Conservation (phyloP, 768 basidiomycete genomes). For the Panellus pusillus region DNA sequence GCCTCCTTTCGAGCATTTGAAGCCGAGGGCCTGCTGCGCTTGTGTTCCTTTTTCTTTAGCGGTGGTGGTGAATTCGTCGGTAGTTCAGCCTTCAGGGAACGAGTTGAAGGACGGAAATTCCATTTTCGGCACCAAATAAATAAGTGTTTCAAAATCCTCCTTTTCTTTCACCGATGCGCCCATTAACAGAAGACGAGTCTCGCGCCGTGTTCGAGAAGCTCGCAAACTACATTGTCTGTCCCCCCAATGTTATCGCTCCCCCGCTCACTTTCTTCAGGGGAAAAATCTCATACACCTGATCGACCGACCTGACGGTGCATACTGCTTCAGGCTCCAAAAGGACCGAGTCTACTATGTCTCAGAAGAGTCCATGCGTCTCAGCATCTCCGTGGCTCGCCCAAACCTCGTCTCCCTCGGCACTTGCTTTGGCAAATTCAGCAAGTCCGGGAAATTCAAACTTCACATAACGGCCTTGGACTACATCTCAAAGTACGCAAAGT, state of each 20-base stretch:
- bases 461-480: conserved; percentile 93
- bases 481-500: conserved; percentile 94
- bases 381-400: conserved; percentile 87
- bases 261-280: conserved; percentile 53
- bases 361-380: conserved; percentile 89
- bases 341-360: conserved; percentile 98
- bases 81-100: conserved; percentile 67
- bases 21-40: conserved; percentile 23
- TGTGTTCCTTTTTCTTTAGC: conserved; percentile 29
- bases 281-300: conserved; percentile 96
- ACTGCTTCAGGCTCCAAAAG: conserved; percentile 93
- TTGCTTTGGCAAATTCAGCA: conserved; percentile 97
- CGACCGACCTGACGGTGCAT: conserved; percentile 90
- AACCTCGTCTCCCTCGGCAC: conserved; percentile 93
- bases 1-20: conserved; percentile 19
- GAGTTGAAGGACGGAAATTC: conserved; percentile 58
- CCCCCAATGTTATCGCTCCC: not conserved
- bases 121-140: not conserved
- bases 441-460: conserved; percentile 96
- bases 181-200: conserved; percentile 95
- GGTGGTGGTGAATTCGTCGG: conserved; percentile 9
- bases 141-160: not conserved
- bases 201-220: conserved; percentile 95
- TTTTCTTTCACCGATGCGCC: conserved; percentile 63
- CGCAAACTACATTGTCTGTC: conserved; percentile 90